A percentile compares a stretch with the other conserved stretches of the same genome.
Evolutionary conservation across 176 grass and related monocot genomes (phyloP).

Genomic region (Pontederia crassipes): DNA sequence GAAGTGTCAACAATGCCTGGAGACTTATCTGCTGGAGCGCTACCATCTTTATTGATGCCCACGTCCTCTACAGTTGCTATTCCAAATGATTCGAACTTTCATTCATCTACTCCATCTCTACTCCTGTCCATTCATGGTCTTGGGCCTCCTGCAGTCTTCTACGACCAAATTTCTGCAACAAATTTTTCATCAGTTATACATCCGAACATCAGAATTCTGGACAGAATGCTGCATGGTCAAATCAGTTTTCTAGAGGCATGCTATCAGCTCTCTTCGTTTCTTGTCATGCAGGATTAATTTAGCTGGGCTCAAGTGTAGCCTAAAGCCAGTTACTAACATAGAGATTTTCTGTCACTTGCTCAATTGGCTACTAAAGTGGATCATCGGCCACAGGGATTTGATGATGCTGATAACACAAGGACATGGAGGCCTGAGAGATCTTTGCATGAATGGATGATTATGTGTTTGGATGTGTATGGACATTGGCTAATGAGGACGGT

Average conservation of each 20-base stretch:
- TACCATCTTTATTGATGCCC: conserved; percentile 26
- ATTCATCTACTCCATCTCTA: conserved; percentile 65
- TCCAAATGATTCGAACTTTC: conserved; percentile 44
- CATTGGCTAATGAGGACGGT: conserved; percentile 73
- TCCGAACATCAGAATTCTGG: conserved; percentile 49
- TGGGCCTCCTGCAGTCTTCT: conserved; percentile 79
- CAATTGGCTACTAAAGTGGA: conserved; percentile 89
- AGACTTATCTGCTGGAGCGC: conserved; percentile 3
- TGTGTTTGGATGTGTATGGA: conserved; percentile 83
- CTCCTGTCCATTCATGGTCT: conserved; percentile 60
- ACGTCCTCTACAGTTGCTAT: conserved; percentile 33
- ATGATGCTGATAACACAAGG: conserved; percentile 33
- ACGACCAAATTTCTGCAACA: conserved; percentile 37
- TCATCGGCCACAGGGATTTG: conserved; percentile 35
- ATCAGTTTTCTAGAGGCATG: conserved; percentile 33
- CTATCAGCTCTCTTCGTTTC: conserved; percentile 58
- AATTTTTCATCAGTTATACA: conserved; percentile 46
- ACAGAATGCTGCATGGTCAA: conserved; percentile 28
- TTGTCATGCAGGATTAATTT: conserved; percentile 79
- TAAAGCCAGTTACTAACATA: conserved; percentile 75
- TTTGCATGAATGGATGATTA: conserved; percentile 91
- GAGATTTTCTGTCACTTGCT: conserved; percentile 80
- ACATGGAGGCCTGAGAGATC: conserved; percentile 54
- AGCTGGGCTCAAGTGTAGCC: conserved; percentile 50
- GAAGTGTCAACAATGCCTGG: conserved; percentile 27